Evolutionary conservation across 1,139 yeast genomes (phyloP).

Genomic region (Pneumocystis canis): DNA sequence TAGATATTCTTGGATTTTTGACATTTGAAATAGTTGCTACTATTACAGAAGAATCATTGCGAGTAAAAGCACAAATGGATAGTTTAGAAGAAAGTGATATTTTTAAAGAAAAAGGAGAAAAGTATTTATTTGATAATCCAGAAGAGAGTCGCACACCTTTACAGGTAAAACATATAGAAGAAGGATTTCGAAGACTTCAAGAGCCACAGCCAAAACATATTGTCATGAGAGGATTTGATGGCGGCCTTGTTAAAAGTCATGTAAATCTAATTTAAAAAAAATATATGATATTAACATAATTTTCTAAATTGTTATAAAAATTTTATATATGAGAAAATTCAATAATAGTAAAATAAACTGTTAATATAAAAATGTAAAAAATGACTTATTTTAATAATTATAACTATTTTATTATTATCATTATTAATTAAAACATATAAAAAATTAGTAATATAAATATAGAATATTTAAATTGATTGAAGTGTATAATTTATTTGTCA

Average conservation of each 20-base stretch:
- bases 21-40: slow-evolving; percentile 96
- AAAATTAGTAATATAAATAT: not conserved
- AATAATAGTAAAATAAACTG: too few relatives aligned
- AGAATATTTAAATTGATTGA: too few relatives aligned
- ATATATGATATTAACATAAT: not conserved
- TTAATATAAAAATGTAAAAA: too few relatives aligned
- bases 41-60: slow-evolving; percentile 79
- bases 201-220: slow-evolving; percentile 39
- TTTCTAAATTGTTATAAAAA: not conserved
- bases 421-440: too few relatives aligned
- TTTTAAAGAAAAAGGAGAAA: slow-evolving; percentile 20
- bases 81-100: not conserved
- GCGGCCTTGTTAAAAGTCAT: slow-evolving; percentile 38
- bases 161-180: slow-evolving; percentile 69
- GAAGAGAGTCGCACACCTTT: slow-evolving; percentile 77
- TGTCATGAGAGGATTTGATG: slow-evolving; percentile 60
- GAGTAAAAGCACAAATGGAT: slow-evolving; percentile 35
- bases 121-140: slow-evolving; percentile 70
- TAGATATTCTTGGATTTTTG: slow-evolving; percentile 84
- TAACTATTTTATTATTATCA: too few relatives aligned
- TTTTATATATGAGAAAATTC: too few relatives aligned
- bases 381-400: too few relatives aligned
- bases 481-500: too few relatives aligned
- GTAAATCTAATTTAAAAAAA: slow-evolving; percentile 23
- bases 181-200: slow-evolving; percentile 82